phyloP scores from a whole-genome alignment of 805 yeast genomes.

The Kodamaea neixiangensis region DNA sequence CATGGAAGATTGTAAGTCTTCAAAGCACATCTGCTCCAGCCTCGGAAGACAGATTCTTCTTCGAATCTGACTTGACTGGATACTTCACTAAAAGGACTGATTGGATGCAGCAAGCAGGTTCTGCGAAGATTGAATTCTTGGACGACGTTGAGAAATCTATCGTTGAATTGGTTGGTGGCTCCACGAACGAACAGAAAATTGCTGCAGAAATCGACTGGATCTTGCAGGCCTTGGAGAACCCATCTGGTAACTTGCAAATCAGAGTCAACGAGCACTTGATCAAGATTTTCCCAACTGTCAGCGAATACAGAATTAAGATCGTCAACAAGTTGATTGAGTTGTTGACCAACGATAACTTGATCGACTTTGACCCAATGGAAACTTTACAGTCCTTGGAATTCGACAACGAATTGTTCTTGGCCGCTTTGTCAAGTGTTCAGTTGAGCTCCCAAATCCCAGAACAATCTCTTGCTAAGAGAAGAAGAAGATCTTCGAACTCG shows the following conservation, averaged over 20 bases:
- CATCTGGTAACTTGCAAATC: slow-evolving; percentile 41
- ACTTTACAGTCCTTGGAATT: slow-evolving; percentile 57
- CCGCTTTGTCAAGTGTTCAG: slow-evolving; percentile 59
- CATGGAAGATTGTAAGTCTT: slow-evolving; percentile 32
- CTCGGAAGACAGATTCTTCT: slow-evolving; percentile 33
- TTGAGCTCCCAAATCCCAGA: slow-evolving; percentile 50
- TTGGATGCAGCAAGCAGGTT: slow-evolving; percentile 46
- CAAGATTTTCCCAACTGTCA: slow-evolving; percentile 55
- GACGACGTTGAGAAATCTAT: slow-evolving; percentile 56
- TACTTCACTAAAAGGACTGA: slow-evolving; percentile 41
- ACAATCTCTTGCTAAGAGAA: slow-evolving; percentile 64
- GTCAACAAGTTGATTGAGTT: slow-evolving; percentile 51
- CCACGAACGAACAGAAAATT: slow-evolving; percentile 51
- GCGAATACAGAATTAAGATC: slow-evolving; percentile 57
- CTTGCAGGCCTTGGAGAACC: slow-evolving; percentile 47
- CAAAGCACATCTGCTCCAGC: slow-evolving; percentile 23
- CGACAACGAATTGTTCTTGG: slow-evolving; percentile 56
- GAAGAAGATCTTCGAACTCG: slow-evolving; percentile 79
- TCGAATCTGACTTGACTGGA: slow-evolving; percentile 31
- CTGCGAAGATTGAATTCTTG: slow-evolving; percentile 51
- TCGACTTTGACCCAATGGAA: slow-evolving; percentile 41
- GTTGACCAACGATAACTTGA: slow-evolving; percentile 47
- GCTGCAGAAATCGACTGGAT: slow-evolving; percentile 60
- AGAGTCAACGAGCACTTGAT: slow-evolving; percentile 53
- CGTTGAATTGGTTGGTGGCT: slow-evolving; percentile 56